Conservation (phyloP, 176 grass and related monocot species). For the Aegilops umbellulata region DNA sequence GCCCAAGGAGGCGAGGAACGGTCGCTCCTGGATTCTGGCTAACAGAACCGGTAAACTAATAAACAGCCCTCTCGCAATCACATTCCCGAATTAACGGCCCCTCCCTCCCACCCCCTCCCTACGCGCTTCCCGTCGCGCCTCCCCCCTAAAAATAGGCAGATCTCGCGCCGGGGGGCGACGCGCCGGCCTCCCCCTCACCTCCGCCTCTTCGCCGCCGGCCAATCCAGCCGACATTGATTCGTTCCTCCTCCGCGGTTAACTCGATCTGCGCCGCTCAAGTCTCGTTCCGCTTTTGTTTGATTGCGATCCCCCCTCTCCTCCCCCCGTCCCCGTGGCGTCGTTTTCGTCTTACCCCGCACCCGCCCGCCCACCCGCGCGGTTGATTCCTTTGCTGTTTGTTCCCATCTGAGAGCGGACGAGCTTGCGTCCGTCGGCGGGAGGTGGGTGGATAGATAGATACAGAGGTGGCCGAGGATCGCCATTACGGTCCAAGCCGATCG, state of each 20-base stretch:
- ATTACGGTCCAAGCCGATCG: neutral
- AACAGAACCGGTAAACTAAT: too few species aligned
- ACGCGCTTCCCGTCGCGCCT: neutral
- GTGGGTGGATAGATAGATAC: neutral
- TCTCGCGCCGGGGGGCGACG: neutral
- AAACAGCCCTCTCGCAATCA: too few species aligned
- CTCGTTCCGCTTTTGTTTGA: neutral
- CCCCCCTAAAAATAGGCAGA: conserved; percentile 2
- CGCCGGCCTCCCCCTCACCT: too few species aligned
- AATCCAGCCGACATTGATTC: neutral
- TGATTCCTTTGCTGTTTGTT: neutral
- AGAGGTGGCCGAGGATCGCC: neutral
- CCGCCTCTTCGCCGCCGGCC: too few species aligned
- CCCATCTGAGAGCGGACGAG: neutral
- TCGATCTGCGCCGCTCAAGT: neutral
- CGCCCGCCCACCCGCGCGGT: neutral
- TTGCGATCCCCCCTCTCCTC: neutral
- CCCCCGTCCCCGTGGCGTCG: neutral
- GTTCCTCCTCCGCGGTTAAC: neutral
- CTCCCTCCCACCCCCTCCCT: neutral
- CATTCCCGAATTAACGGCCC: conserved; percentile 7
- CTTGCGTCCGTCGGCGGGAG: neutral
- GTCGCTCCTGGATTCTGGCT: too few species aligned
- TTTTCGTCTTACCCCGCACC: neutral
- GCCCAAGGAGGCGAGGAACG: too few species aligned